phyloP scores from a whole-genome alignment of 768 basidiomycete genomes.

The Clitopilus hobsonii region DNA sequence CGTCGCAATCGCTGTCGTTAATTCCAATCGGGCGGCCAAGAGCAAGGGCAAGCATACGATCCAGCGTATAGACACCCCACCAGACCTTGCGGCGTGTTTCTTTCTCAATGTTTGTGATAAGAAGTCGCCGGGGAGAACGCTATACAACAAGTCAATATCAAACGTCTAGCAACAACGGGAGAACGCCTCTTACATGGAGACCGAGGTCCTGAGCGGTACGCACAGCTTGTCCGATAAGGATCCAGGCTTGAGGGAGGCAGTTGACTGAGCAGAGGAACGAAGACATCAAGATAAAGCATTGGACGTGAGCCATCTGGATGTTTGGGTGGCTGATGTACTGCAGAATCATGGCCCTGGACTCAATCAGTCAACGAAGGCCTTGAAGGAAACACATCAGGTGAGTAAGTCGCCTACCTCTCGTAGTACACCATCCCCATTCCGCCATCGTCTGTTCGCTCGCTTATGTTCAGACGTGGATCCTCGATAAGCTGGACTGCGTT shows the following conservation, averaged over 20 bases:
- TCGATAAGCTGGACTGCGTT: conserved; percentile 77
- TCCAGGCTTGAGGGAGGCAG: conserved; percentile 92
- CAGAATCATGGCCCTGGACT: conserved; percentile 72
- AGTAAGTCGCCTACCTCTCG: conserved; percentile 56
- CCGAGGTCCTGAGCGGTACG: conserved; percentile 89
- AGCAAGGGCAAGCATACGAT: conserved; percentile 88
- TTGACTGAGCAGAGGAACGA: conserved; percentile 91
- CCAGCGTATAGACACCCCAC: conserved; percentile 91
- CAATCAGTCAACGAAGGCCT: conserved; percentile 10
- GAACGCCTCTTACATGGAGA: conserved; percentile 64
- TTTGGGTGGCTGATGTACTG: conserved; percentile 91
- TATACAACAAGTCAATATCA: conserved; percentile 24
- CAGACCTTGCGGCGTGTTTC: conserved; percentile 88
- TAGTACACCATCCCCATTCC: conserved; percentile 90
- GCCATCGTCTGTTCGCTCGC: conserved; percentile 63
- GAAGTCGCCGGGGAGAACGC: conserved; percentile 79
- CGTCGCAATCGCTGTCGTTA: conserved; percentile 88
- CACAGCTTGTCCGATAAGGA: conserved; percentile 86
- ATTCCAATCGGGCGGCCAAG: conserved; percentile 85
- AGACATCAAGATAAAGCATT: conserved; percentile 85
- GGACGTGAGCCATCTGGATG: conserved; percentile 82
- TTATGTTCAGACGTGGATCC: conserved; percentile 58
- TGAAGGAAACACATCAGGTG: conserved; percentile 9
- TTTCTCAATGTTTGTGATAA: conserved; percentile 72
- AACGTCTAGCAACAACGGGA: conserved; percentile 6